phyloP scores from a whole-genome alignment of 2,329 filamentous ascomycete genomes.

The Chaetothyriales sp. region DNA sequence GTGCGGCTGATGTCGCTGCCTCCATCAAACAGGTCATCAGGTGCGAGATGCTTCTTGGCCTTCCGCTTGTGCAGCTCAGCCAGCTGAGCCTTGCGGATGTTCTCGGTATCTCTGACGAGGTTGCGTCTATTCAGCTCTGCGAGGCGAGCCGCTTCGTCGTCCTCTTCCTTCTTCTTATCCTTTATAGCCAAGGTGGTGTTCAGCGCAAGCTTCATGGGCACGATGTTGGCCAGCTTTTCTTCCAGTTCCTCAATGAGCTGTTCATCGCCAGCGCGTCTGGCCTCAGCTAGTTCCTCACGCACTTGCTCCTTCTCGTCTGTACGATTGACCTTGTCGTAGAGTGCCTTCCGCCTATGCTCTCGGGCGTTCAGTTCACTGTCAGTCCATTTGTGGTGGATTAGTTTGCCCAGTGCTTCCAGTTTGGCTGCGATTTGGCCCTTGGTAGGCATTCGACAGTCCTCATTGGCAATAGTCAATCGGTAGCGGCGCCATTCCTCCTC shows the following conservation, averaged over 20 bases:
- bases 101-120: constrained; percentile 68
- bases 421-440: constrained; percentile 54
- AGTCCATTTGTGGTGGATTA: constrained; percentile 69
- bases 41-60: constrained; percentile 26
- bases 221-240: constrained; percentile 32
- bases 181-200: constrained; percentile 49
- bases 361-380: constrained; percentile 69
- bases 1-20: constrained; percentile 31
- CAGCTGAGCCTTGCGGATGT: constrained; percentile 78
- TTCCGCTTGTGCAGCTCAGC: constrained; percentile 53
- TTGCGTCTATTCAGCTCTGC: constrained; percentile 74
- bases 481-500: constrained; percentile 75
- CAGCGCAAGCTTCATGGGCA: constrained; percentile 54
- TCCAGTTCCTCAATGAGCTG: constrained; percentile 37
- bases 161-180: constrained; percentile 26
- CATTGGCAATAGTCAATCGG: constrained; percentile 56
- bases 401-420: constrained; percentile 61
- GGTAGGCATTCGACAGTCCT: constrained; percentile 60
- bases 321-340: constrained; percentile 48
- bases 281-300: constrained; percentile 49
- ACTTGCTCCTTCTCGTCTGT: constrained; percentile 54
- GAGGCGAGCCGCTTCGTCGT: constrained; percentile 62
- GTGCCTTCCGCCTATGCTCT: constrained; percentile 52
- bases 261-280: constrained; percentile 48
- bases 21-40: constrained; percentile 34